These are phyloP conservation scores for Besnoitia besnoiti DNA, from an alignment of 169 alveolate genomes.

Conservation along the genomic window DNA sequence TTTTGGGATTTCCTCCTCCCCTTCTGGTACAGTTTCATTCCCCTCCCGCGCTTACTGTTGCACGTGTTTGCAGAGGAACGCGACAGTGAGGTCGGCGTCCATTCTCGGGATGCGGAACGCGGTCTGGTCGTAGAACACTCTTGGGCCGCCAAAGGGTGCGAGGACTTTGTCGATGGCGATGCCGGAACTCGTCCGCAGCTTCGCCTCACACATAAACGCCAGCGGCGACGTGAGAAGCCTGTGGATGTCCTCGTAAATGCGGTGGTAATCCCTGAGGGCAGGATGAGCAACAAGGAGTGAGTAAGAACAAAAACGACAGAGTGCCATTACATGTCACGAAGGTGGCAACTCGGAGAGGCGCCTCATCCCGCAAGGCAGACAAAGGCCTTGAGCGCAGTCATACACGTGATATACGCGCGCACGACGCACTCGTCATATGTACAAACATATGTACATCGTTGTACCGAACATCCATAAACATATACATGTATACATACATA, in stretches of 20 bases:
- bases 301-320: no score
- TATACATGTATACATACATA: background rate
- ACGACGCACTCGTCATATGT: no score
- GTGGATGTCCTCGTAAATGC: constrained; percentile 18
- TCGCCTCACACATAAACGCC: constrained; percentile 69
- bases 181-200: constrained; percentile 68
- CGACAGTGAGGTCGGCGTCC: constrained; percentile 69
- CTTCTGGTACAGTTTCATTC: no score
- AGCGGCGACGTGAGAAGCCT: constrained; percentile 26
- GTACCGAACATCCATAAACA: background rate
- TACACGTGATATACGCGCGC: no score
- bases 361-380: no score
- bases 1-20: no score
- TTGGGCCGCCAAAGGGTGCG: constrained; percentile 77
- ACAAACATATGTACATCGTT: no score
- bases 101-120: constrained; percentile 75
- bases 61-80: constrained; percentile 70
- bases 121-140: constrained; percentile 70
- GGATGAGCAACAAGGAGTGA: no score
- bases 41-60: constrained; percentile 72
- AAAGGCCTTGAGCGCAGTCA: no score
- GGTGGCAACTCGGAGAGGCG: no score
- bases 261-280: constrained; percentile 44
- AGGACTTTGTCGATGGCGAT: constrained; percentile 70
- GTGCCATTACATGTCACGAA: no score